Evolutionary conservation across 805 yeast species (phyloP), one percentile per base, ranked within the genome.

Genomic region (Jamesozyma hellenica): DNA sequence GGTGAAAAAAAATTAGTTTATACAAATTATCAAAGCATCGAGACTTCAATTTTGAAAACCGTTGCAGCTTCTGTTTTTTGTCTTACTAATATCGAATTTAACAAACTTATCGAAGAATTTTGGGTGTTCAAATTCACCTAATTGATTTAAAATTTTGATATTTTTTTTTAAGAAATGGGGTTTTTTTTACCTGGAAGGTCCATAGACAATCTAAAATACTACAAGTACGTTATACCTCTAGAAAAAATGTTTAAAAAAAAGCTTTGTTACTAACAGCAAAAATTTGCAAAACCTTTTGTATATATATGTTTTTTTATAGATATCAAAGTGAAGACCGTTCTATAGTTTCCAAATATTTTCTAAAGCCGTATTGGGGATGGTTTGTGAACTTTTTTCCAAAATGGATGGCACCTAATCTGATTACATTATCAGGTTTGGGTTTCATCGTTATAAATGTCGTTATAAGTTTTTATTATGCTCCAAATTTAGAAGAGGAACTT

Each of bases 391-490:
- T 85, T 26, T 85, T 87, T 64, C 97, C 97, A 4, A 44, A 70
- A 47, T 77, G 77, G 72, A 76, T 90, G 80, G 96, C 96, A 3
- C 98, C 98, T 7, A 90, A 90, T 57, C 75, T 83, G 55, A 80
- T 88, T 42, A 88, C 97, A 1, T 63, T 88, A 18, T 63, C 74
- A n/a, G 97, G 97, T 0, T 70, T 90, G 44, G 56, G 71, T 25
- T 90, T 87, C 57, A 74, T 88, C 25, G 49, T 83, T 16, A 53
- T 72, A 33, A 82, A 86, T 52, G 65, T 83, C 42, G 38, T 70
- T 5, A 66, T 82, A 5, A 84, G 82, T 18, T 70, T 86, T 47
- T 77, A 74, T 54, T 79, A 68, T 48, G 92, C 87, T 56, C 94
- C 95, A 3, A 64, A 70, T 40, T 68, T 85, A 43, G 61, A 74